A percentile compares a stretch with the other conserved stretches of the same genome.
phyloP scores from a whole-genome alignment of 2,329 filamentous ascomycete genomes.

The Aspergillus phoenicis region DNA sequence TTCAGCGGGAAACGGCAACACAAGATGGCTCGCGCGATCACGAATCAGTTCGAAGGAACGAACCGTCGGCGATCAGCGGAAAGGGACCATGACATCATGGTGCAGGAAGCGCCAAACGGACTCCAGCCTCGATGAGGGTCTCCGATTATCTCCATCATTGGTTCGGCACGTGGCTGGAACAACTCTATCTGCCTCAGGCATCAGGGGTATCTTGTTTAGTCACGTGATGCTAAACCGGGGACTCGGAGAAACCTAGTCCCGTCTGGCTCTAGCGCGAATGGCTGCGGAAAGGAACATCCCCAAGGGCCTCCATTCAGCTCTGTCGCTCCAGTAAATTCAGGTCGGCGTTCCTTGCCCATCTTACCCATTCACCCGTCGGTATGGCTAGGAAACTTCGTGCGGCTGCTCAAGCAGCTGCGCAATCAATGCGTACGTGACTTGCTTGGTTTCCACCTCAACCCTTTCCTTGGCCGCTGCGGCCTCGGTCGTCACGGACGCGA shows the following conservation, averaged over 20 bases:
- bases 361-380: conserved; percentile 10
- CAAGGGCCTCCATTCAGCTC: conserved; percentile 14
- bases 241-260: conserved; percentile 3
- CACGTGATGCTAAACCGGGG: conserved; percentile 16
- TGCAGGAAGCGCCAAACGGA: conserved; percentile 4
- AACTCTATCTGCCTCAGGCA: conserved; percentile 1
- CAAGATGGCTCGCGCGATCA: neutral
- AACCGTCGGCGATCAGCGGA: conserved; percentile 5
- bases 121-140: neutral
- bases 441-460: neutral
- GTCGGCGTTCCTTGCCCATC: conserved; percentile 12
- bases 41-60: neutral
- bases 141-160: neutral
- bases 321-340: conserved; percentile 4
- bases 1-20: conserved; percentile 2
- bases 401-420: conserved; percentile 51
- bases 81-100: conserved; percentile 14
- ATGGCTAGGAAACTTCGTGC: conserved; percentile 51
- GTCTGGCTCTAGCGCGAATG: conserved; percentile 14
- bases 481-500: conserved; percentile 13
- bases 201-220: neutral
- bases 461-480: neutral
- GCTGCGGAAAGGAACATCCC: conserved; percentile 12
- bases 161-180: conserved; percentile 2
- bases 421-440: conserved; percentile 45